Conservation (phyloP, 2,329 filamentous ascomycete species). For the Colletotrichum tofieldiae region DNA sequence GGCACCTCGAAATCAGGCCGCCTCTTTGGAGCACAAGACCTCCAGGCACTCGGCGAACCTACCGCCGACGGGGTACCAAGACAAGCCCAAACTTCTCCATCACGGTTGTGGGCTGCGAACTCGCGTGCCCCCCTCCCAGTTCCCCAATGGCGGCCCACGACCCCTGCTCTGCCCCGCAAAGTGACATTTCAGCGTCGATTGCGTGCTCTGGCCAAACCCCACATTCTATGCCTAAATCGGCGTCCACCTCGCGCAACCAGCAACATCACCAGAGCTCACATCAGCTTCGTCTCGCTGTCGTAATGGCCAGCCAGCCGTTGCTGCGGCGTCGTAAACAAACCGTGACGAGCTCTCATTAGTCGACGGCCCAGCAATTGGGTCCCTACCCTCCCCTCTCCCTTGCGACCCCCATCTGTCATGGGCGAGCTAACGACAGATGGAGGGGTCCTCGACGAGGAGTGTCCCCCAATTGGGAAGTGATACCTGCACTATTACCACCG, state of each 20-base stretch:
- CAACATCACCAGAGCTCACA: background rate
- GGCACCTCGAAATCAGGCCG: background rate
- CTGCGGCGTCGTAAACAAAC: background rate
- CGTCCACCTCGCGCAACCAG: constrained; percentile 7
- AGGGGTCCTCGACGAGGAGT: constrained; percentile 7
- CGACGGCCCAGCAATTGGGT: constrained; percentile 1
- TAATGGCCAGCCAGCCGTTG: background rate
- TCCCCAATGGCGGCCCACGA: background rate
- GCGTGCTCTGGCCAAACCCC: constrained; percentile 53
- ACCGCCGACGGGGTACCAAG: background rate
- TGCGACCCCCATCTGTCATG: background rate
- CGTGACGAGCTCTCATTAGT: background rate
- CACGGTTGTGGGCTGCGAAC: background rate
- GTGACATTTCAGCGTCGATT: constrained; percentile 49
- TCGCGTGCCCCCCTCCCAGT: background rate
- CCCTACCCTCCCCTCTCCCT: background rate
- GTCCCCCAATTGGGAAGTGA: background rate
- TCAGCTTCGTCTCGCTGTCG: background rate
- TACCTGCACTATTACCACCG: background rate
- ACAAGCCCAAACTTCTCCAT: constrained; percentile 8
- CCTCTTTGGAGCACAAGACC: background rate
- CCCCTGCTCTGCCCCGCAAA: constrained; percentile 40
- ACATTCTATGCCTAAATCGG: constrained; percentile 49
- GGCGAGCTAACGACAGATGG: background rate
- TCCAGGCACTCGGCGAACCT: constrained; percentile 1